These are phyloP conservation scores for Backusella morwellensis DNA, from an alignment of 192 early-diverging fungal species.

Conservation along the genomic window DNA sequence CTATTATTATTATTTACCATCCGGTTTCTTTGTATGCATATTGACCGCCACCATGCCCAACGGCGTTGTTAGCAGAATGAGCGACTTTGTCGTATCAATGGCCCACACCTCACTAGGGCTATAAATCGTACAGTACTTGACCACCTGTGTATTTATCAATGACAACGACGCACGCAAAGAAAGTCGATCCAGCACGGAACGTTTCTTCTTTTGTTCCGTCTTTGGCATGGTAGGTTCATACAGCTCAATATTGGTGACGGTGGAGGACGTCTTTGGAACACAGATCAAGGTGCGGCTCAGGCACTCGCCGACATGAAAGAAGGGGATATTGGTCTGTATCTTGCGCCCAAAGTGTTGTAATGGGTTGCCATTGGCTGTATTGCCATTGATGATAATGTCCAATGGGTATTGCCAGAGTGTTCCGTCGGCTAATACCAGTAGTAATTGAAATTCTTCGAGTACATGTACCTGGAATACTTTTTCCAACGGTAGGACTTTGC, in stretches of 20 bases:
- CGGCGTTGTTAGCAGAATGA: conserved; percentile 80
- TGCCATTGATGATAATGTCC: conserved; percentile 46
- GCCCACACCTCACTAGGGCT: conserved; percentile 86
- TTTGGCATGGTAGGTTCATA: conserved; percentile 66
- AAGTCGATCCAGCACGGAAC: conserved; percentile 36
- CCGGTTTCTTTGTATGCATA: conserved; percentile 79
- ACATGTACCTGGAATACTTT: conserved; percentile 83
- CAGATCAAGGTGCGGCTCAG: conserved; percentile 55
- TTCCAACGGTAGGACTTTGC: conserved; percentile 64
- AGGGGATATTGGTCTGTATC: conserved; percentile 61
- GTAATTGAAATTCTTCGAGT: conserved; percentile 70
- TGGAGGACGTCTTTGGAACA: conserved; percentile 65
- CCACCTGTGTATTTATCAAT: not conserved
- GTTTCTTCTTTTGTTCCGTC: conserved; percentile 34
- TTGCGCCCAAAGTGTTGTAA: conserved; percentile 41
- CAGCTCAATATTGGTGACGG: conserved; percentile 67
- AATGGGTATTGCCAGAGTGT: conserved; percentile 53
- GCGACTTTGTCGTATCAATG: conserved; percentile 78
- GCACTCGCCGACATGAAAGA: conserved; percentile 69
- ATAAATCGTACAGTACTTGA: conserved; percentile 78
- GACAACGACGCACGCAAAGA: conserved; percentile 21
- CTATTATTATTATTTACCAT: conserved; percentile 30
- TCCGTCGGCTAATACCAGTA: conserved; percentile 84
- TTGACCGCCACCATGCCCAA: conserved; percentile 93
- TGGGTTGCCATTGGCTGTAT: not conserved